These are phyloP conservation scores for Tephrocybe sp. DNA, from an alignment of 768 basidiomycete genomes.

Conservation along the genomic window DNA sequence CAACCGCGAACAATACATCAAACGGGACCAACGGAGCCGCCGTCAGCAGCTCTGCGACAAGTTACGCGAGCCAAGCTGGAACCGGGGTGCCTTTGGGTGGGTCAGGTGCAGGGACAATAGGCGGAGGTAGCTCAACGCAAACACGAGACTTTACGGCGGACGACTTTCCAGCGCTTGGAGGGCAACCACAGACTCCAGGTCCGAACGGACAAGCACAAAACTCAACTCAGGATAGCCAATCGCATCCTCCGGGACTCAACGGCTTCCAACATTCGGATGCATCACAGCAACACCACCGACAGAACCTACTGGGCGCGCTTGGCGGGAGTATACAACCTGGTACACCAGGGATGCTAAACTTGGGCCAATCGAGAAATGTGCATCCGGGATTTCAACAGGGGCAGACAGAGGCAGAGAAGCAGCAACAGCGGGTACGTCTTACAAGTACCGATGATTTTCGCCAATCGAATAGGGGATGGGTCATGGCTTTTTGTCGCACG, in stretches of 20 bases:
- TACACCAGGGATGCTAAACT: constrained; percentile 69
- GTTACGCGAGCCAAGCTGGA: constrained; percentile 82
- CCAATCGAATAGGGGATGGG: background rate
- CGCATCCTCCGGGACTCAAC: constrained; percentile 78
- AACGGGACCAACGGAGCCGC: constrained; percentile 35
- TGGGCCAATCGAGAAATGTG: constrained; percentile 44
- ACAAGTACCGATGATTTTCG: constrained; percentile 15
- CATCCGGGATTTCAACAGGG: constrained; percentile 55
- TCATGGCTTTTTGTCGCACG: constrained; percentile 3
- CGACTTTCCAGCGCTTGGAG: constrained; percentile 86
- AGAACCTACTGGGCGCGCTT: constrained; percentile 54
- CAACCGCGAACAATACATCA: constrained; percentile 42
- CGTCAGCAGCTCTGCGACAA: constrained; percentile 45
- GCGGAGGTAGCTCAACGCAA: constrained; percentile 35
- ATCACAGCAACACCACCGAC: constrained; percentile 53
- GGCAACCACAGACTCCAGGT: constrained; percentile 45
- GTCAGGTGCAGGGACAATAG: constrained; percentile 34
- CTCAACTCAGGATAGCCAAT: constrained; percentile 36
- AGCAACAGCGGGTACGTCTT: constrained; percentile 55
- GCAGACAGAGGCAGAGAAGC: constrained; percentile 67
- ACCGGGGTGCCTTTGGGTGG: constrained; percentile 52
- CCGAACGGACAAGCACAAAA: constrained; percentile 35
- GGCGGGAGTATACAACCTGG: constrained; percentile 36
- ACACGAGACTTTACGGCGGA: constrained; percentile 78
- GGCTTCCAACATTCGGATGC: constrained; percentile 51